These are phyloP conservation scores for Asparagopsis taxiformis DNA, from an alignment of 31 red algal species.

Conservation along the genomic window DNA sequence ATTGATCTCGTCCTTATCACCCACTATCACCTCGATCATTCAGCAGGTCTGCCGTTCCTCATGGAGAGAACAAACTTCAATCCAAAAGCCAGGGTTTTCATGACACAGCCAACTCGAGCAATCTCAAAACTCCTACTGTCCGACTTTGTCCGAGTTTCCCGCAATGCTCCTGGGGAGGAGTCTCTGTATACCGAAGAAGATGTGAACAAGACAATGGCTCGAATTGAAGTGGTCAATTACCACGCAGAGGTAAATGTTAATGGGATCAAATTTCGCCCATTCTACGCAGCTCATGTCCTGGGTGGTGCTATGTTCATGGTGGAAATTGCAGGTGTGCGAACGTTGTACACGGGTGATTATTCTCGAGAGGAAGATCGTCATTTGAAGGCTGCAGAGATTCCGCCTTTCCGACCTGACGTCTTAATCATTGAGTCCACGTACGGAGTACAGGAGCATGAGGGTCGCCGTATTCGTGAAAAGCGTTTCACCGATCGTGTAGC, in stretches of 20 bases:
- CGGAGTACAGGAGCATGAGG: slow-evolving; percentile 97
- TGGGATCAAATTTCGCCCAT: slow-evolving; percentile 96
- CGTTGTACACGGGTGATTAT: slow-evolving; percentile 99
- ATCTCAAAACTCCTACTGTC: slow-evolving; percentile 93
- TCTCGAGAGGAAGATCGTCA: slow-evolving; percentile 97
- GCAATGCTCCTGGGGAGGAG: slow-evolving; percentile 83
- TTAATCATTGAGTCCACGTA: slow-evolving; percentile 98
- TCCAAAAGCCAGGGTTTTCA: slow-evolving; percentile 94
- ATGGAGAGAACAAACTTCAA: slow-evolving; percentile 98
- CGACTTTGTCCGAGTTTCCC: slow-evolving; percentile 97
- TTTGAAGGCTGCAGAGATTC: slow-evolving; percentile 98
- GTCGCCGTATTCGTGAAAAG: slow-evolving; percentile 86
- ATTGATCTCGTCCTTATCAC: slow-evolving; percentile 98
- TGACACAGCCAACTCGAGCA: slow-evolving; percentile 99
- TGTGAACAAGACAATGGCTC: slow-evolving; percentile 86
- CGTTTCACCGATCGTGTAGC: slow-evolving; percentile 98
- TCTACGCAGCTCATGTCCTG: slow-evolving; percentile 98
- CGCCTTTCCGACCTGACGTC: slow-evolving; percentile 91
- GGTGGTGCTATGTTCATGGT: slow-evolving; percentile 99
- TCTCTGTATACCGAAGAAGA: slow-evolving; percentile 96
- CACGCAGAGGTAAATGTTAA: slow-evolving; percentile 95
- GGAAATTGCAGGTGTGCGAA: slow-evolving; percentile 95
- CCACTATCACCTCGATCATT: slow-evolving; percentile 99
- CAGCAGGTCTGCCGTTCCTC: slow-evolving; percentile 95
- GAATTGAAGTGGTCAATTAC: slow-evolving; percentile 98